Percentiles rank a stretch among this genome's conserved stretches.
These are phyloP conservation scores for Nelumbo lutea DNA, from an alignment of 164 flowering plant species.

Conservation along the genomic window DNA sequence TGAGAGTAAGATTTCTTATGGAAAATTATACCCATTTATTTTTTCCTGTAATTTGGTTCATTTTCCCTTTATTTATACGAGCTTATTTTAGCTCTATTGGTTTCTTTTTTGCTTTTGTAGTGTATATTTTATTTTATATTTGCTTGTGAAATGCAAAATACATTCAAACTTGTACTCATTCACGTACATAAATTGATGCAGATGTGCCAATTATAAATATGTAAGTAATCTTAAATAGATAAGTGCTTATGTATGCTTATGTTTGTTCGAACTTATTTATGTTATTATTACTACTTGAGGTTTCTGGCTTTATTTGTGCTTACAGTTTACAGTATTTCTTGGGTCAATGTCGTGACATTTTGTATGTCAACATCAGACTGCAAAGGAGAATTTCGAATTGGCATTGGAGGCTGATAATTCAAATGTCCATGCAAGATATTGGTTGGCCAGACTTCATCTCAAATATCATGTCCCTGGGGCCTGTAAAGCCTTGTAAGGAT, in stretches of 20 bases:
- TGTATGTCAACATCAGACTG: conserved; percentile 40
- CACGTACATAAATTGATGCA: too few species aligned
- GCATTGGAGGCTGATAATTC: conserved; percentile 85
- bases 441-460: conserved; percentile 79
- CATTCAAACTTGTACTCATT: too few species aligned
- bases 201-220: too few species aligned
- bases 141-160: too few species aligned
- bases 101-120: too few species aligned
- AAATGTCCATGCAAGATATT: conserved; percentile 83
- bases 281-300: neutral
- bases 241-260: too few species aligned
- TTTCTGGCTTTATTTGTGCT: neutral
- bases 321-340: neutral
- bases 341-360: neutral
- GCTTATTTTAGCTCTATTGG: too few species aligned
- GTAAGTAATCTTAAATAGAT: too few species aligned
- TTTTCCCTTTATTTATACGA: too few species aligned
- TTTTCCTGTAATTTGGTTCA: too few species aligned
- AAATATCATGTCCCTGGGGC: conserved; percentile 88
- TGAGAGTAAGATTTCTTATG: conserved; percentile 23
- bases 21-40: too few species aligned
- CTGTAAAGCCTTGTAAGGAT: conserved; percentile 53
- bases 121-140: too few species aligned
- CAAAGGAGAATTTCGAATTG: conserved; percentile 92
- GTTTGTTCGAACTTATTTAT: neutral